A percentile compares a stretch with the other conserved stretches of the same genome.
Conservation (phyloP, 2,329 filamentous ascomycete genomes). For the Fusarium solani-melongenae region DNA sequence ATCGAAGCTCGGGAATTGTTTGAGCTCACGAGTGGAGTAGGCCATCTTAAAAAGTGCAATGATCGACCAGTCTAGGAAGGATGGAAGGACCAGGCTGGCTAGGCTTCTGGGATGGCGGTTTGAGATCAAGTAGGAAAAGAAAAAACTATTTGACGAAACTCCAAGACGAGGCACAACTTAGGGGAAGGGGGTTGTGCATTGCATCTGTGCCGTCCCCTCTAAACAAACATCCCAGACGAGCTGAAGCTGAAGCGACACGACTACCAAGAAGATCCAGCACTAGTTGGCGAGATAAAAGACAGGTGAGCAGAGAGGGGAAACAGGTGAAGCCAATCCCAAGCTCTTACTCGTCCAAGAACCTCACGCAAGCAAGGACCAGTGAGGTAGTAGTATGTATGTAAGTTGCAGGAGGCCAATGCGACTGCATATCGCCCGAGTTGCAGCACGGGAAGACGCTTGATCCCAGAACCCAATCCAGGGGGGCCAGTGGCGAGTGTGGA, state of each 20-base stretch:
- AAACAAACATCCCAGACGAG: not conserved
- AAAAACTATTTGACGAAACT: not conserved
- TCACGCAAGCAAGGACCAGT: conserved; percentile 25
- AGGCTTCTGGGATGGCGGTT: conserved; percentile 6
- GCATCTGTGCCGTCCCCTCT: conserved; percentile 1
- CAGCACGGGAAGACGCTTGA: conserved; percentile 13
- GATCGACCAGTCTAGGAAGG: conserved; percentile 11
- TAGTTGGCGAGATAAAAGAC: conserved; percentile 20
- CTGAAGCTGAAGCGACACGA: conserved; percentile 9
- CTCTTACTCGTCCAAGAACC: conserved; percentile 9
- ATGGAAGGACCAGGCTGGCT: conserved; percentile 15
- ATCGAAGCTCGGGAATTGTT: conserved; percentile 17
- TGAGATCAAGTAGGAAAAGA: conserved; percentile 6
- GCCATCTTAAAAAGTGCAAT: conserved; percentile 20
- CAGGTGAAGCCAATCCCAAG: conserved; percentile 1
- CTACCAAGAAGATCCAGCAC: conserved; percentile 9
- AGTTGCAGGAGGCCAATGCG: conserved; percentile 26
- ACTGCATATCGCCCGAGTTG: conserved; percentile 11
- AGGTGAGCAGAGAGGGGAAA: conserved; percentile 13
- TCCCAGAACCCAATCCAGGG: conserved; percentile 11
- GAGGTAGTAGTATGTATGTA: conserved; percentile 9
- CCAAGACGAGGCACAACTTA: not conserved
- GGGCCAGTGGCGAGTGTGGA: conserved; percentile 16
- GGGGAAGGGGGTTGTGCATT: not conserved
- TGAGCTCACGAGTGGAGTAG: conserved; percentile 15